phyloP scores from a whole-genome alignment of 2,329 filamentous ascomycete species.

The Alternaria metachromatica region DNA sequence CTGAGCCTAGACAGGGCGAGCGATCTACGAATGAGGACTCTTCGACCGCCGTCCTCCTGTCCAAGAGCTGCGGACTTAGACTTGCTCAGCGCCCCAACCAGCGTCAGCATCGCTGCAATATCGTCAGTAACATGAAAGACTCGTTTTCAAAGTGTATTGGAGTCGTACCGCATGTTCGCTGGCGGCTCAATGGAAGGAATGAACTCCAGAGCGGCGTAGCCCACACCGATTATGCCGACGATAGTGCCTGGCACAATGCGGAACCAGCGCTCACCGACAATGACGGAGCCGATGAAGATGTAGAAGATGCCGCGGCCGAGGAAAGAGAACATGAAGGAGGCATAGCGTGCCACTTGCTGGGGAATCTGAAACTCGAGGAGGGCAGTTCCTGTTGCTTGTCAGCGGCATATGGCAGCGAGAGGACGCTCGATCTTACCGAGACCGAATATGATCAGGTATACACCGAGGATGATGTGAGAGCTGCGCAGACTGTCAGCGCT shows the following conservation, averaged over 20 bases:
- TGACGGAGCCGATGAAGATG: conserved; percentile 88
- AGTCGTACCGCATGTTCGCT: conserved; percentile 58
- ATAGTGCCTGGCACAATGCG: conserved; percentile 79
- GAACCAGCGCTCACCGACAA: conserved; percentile 71
- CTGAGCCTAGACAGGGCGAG: conserved; percentile 8
- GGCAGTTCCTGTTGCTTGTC: conserved; percentile 64
- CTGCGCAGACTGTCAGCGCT: conserved; percentile 52
- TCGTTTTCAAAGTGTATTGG: background rate
- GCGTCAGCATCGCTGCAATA: conserved; percentile 56
- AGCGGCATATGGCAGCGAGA: conserved; percentile 7
- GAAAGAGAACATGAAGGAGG: conserved; percentile 98
- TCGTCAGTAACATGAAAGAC: conserved; percentile 11
- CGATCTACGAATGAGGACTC: conserved; percentile 23
- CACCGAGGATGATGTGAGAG: conserved; percentile 76
- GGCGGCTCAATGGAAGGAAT: conserved; percentile 61
- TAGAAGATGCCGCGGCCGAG: conserved; percentile 96
- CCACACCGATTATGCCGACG: conserved; percentile 78
- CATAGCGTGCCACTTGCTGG: conserved; percentile 89
- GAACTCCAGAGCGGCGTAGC: conserved; percentile 66
- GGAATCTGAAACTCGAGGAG: conserved; percentile 88
- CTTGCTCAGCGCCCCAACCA: conserved; percentile 61
- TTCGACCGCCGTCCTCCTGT: conserved; percentile 36
- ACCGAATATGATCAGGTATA: conserved; percentile 92
- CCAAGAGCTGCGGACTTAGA: conserved; percentile 43
- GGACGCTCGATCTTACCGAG: conserved; percentile 64